Percentiles rank a stretch among this genome's conserved stretches.
These are phyloP conservation scores for Alternaria brassicae DNA, from an alignment of 2,329 filamentous ascomycete genomes.

Conservation along the genomic window DNA sequence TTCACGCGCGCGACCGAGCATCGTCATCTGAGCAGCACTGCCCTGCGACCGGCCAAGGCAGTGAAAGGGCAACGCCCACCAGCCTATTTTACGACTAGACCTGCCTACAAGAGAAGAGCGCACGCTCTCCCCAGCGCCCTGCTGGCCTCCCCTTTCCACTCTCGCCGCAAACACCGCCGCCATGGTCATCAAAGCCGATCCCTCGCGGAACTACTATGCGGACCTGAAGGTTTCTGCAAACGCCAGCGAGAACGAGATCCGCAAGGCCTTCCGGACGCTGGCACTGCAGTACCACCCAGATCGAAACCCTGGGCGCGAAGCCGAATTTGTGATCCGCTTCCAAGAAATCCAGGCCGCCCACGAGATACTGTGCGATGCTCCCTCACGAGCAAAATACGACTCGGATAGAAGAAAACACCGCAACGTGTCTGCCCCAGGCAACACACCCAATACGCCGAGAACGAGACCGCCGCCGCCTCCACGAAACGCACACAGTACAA, in stretches of 20 bases:
- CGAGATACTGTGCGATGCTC: slow-evolving; percentile 72
- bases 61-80: slow-evolving; percentile 17
- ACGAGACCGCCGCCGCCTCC: slow-evolving; percentile 54
- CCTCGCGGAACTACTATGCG: slow-evolving; percentile 80
- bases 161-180: slow-evolving; percentile 16
- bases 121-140: background rate
- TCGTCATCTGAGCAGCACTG: slow-evolving; percentile 47
- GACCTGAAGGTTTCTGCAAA: slow-evolving; percentile 75
- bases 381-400: slow-evolving; percentile 68
- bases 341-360: slow-evolving; percentile 86
- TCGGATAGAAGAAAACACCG: slow-evolving; percentile 61
- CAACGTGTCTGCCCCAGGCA: slow-evolving; percentile 37
- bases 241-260: slow-evolving; percentile 77
- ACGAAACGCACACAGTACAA: slow-evolving; percentile 53
- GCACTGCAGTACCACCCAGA: slow-evolving; percentile 89
- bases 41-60: slow-evolving; percentile 35
- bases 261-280: slow-evolving; percentile 85
- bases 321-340: slow-evolving; percentile 81
- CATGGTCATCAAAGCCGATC: slow-evolving; percentile 74
- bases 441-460: slow-evolving; percentile 51
- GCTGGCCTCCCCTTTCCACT: background rate
- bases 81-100: slow-evolving; percentile 14
- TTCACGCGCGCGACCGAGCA: slow-evolving; percentile 35
- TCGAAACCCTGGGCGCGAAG: slow-evolving; percentile 82
- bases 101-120: slow-evolving; percentile 24